Base-by-base conservation (phyloP, 148 eudicot genomes). In the Dysphania ambrosioides region DNA sequence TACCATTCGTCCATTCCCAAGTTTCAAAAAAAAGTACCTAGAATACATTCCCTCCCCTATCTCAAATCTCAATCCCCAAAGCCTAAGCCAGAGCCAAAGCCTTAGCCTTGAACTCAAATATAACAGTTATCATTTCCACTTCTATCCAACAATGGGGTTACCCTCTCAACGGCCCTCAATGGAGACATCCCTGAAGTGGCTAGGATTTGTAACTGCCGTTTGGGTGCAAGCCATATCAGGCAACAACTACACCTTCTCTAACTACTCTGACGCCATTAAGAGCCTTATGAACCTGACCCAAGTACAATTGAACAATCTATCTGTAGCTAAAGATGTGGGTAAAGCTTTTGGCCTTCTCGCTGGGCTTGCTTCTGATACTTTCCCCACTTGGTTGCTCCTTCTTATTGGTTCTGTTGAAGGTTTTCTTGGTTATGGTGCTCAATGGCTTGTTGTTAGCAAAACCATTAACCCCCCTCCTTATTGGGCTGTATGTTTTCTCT, bases 221-320 rank as follows among this genome's bases (percentile, higher is more conserved):
- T 88, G 96, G 96, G 92, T 90, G 4, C 93, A 91, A 71, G 79
- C 96, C 6, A 81, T 88, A 4, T 87, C 93, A 24, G 96, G 93
- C 77, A 91, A 84, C 82, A 88, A 85, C 55, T 91, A 91, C 80
- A 87, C 90, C 1, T 88, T 91, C 75, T 85, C 93, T 0, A 91
- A 88, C 79, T 88, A 88, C 78, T 88, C 96, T 2, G 85, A 87
- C 42, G 82, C 92, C 1, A 59, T 91, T 0, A 91, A 91, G 53
- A 75, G 74, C n/a, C 72, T 88, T 10, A 87, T 88, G 93, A 76
- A 75, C 16, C 72, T 88, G 29, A 88, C 87, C 15, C 96, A 91
- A 58, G 60, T 87, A 5, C 76, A 87, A 51, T 61, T 91, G 7
- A 87, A 88, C 78, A 75, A 84, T 49, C 81, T 88, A 16, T 88